Conservation (phyloP, 2,329 filamentous ascomycete species). For the Stachybotrys chartarum region DNA sequence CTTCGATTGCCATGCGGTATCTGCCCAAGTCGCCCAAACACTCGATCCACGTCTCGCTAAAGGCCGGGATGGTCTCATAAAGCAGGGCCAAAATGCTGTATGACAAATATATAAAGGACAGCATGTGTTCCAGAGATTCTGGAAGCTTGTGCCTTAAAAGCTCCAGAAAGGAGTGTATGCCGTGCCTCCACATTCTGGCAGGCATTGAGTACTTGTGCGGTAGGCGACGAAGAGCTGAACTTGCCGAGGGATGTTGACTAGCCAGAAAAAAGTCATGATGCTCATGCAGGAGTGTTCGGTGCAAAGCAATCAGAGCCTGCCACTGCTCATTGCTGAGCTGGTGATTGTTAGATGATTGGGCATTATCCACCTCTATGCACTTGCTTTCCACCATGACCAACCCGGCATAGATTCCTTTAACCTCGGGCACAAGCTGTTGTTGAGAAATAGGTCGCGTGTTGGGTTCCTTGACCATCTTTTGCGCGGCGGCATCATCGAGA, state of each 20-base stretch:
- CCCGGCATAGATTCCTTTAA: constrained; percentile 77
- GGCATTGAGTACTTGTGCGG: constrained; percentile 86
- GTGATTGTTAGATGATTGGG: constrained; percentile 39
- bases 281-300: constrained; percentile 73
- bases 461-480: constrained; percentile 11
- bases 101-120: constrained; percentile 80
- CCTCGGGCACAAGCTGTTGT: constrained; percentile 72
- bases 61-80: constrained; percentile 76
- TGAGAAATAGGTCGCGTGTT: constrained; percentile 61
- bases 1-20: constrained; percentile 86
- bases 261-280: constrained; percentile 85
- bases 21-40: constrained; percentile 80
- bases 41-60: constrained; percentile 88
- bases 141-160: constrained; percentile 69
- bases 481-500: background rate
- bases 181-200: constrained; percentile 87
- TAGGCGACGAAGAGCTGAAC: constrained; percentile 56
- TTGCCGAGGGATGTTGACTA: constrained; percentile 76
- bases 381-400: constrained; percentile 82
- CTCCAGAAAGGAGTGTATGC: constrained; percentile 80
- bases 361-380: constrained; percentile 74
- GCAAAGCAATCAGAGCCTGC: constrained; percentile 75
- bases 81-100: constrained; percentile 87
- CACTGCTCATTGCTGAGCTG: constrained; percentile 63
- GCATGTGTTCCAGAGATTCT: constrained; percentile 76